Base-by-base conservation (phyloP, 2,329 filamentous ascomycete genomes). In the Zalaria obscura region DNA sequence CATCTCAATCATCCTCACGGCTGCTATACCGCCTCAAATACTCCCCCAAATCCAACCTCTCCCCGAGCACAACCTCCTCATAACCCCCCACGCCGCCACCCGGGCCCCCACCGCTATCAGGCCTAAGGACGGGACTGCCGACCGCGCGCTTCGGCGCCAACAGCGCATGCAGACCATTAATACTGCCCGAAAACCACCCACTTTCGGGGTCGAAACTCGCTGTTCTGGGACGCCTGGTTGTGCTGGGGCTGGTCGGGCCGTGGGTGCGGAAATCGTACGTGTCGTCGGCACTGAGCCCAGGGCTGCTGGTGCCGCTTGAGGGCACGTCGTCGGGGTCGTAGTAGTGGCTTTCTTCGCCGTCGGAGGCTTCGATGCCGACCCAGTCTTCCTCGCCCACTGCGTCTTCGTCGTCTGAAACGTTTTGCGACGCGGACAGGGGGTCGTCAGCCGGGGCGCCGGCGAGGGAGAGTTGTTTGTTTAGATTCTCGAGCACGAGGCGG, bases 381-480 rank as follows among this genome's bases (percentile, higher is more conserved):
- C 32, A 32, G 27, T 40, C 40, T 31, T 47, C 42, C 10, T 42
- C 42, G 11, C 44, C 45, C 9, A 48, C 46, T 5, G 53, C 52
- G 29, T 58, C 53, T 38, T 56, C 52, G 26, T 48, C 46, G n/a
- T 48, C 40, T 18, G 18, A 18, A 18, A 18, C 18, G 2, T 18
- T 18, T 18, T 18, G 18, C 18, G 18, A 18, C 11, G 48, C 43
- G 9, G 48, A 48, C 18, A 18, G 18, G 18, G 18, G 18, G 40
- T 54, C 50, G 29, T 52, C 52, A 2, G 18, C 18, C 18, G 18
- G 18, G 25, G 52, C 51, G 31, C 53, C 54, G 27, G 51, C 51
- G n/a, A 52, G 52, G 10, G 54, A 49, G 10, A 61, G 52, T 32
- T 57, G 50, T 25, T 53, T 51, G 42, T 58, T 58, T 9, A 60